These are phyloP conservation scores for Chimonanthus salicifolius DNA, from an alignment of 164 flowering plant species.

Conservation along the genomic window DNA sequence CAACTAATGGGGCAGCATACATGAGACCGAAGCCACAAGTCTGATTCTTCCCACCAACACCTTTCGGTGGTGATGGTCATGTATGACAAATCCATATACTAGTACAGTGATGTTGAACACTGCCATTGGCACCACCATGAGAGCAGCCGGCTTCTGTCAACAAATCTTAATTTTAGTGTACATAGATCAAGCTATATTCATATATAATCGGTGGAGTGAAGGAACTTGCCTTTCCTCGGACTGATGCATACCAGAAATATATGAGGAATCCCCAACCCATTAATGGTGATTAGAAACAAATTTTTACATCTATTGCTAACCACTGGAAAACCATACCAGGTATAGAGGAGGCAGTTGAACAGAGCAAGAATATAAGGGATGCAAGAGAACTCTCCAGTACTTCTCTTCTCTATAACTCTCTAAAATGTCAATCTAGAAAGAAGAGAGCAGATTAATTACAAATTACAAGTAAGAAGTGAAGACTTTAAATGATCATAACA, in stretches of 20 bases:
- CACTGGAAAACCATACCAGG: slow-evolving; percentile 76
- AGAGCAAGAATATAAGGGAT: slow-evolving; percentile 57
- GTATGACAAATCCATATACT: slow-evolving; percentile 37
- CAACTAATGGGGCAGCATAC: slow-evolving; percentile 70
- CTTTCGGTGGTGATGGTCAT: slow-evolving; percentile 57
- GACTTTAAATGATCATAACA: not conserved
- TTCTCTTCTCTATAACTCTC: slow-evolving; percentile 54
- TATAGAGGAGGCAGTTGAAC: slow-evolving; percentile 52
- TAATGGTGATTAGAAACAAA: slow-evolving; percentile 54
- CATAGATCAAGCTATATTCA: too few species aligned
- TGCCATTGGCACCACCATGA: slow-evolving; percentile 16
- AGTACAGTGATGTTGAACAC: slow-evolving; percentile 27
- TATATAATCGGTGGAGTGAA: too few species aligned
- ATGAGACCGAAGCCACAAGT: slow-evolving; percentile 53
- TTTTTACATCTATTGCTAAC: slow-evolving; percentile 75
- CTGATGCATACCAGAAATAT: slow-evolving; percentile 47
- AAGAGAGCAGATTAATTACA: too few species aligned
- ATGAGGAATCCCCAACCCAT: slow-evolving; percentile 56
- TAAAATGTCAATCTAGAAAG: slow-evolving; percentile 48
- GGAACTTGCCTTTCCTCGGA: slow-evolving; percentile 45
- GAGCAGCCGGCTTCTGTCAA: slow-evolving; percentile 45
- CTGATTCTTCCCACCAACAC: slow-evolving; percentile 55
- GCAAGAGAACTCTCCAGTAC: slow-evolving; percentile 62
- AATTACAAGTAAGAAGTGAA: not conserved
- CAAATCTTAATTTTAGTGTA: too few species aligned